Percentiles rank a stretch among this genome's conserved stretches.
Conservation (phyloP, 768 basidiomycete species). For the Calocybe indica region DNA sequence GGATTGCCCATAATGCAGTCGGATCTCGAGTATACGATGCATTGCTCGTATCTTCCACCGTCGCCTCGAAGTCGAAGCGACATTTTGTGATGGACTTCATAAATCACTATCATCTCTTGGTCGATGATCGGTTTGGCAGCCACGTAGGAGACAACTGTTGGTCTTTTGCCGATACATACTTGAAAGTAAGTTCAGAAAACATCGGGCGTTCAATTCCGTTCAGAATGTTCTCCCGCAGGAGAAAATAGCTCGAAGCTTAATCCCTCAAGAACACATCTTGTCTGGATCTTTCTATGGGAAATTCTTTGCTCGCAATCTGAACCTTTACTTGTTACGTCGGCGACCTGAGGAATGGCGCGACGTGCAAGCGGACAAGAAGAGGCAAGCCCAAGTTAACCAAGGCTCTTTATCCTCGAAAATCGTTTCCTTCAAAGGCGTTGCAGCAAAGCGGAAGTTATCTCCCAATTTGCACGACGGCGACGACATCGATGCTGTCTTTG, state of each 20-base stretch:
- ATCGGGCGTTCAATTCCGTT: slow-evolving; percentile 1
- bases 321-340: slow-evolving; percentile 71
- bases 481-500: slow-evolving; percentile 76
- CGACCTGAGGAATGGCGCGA: slow-evolving; percentile 83
- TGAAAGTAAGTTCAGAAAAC: slow-evolving; percentile 53
- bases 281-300: slow-evolving; percentile 80
- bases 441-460: slow-evolving; percentile 36
- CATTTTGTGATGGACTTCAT: slow-evolving; percentile 70
- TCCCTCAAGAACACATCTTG: slow-evolving; percentile 65
- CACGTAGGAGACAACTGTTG: slow-evolving; percentile 89
- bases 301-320: slow-evolving; percentile 77
- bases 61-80: slow-evolving; percentile 60
- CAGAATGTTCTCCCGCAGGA: slow-evolving; percentile 44
- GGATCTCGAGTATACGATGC: slow-evolving; percentile 80
- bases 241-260: slow-evolving; percentile 81
- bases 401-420: not conserved
- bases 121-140: slow-evolving; percentile 88
- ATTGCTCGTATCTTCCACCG: slow-evolving; percentile 62
- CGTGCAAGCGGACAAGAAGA: slow-evolving; percentile 47
- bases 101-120: slow-evolving; percentile 73
- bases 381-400: slow-evolving; percentile 10
- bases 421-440: slow-evolving; percentile 6
- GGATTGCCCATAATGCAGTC: slow-evolving; percentile 45
- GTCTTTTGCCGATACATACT: slow-evolving; percentile 86
- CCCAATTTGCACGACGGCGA: slow-evolving; percentile 31